These are phyloP conservation scores for Clarireedia monteithiana DNA, from an alignment of 2,329 filamentous ascomycete genomes.

Conservation along the genomic window DNA sequence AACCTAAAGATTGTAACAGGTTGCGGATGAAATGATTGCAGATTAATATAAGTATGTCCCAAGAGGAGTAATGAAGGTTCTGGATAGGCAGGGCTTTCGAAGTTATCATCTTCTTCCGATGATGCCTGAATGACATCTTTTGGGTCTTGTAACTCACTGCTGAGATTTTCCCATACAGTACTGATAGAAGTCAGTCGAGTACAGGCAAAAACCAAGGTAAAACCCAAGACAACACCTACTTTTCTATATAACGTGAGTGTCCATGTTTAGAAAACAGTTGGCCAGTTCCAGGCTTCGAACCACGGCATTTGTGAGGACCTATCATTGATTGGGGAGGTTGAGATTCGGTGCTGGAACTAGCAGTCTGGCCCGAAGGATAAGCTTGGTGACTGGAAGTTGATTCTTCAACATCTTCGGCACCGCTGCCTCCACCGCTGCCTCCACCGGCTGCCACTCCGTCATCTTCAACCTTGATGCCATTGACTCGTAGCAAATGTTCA, in stretches of 20 bases:
- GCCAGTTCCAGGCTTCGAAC: background rate
- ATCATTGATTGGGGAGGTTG: too few relatives aligned
- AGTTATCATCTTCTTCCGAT: conserved; percentile 25
- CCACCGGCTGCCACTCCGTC: background rate
- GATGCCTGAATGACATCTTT: conserved; percentile 28
- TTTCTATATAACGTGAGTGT: conserved; percentile 24
- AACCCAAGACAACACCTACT: conserved; percentile 13
- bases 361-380: background rate
- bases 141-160: conserved; percentile 24
- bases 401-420: conserved; percentile 3
- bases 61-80: conserved; percentile 38
- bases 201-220: background rate
- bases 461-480: conserved; percentile 24
- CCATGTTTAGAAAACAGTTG: conserved; percentile 20
- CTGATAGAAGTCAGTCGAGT: conserved; percentile 12
- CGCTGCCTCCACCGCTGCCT: background rate
- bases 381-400: background rate
- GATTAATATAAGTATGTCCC: conserved; percentile 34
- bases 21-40: conserved; percentile 46
- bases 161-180: conserved; percentile 25
- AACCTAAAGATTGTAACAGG: conserved; percentile 54
- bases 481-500: conserved; percentile 22
- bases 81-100: conserved; percentile 23
- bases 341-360: background rate
- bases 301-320: background rate